A percentile compares a stretch with the other conserved stretches of the same genome.
These are phyloP conservation scores for Ascocoryne sarcoides DNA, from an alignment of 2,329 filamentous ascomycete species.

Conservation along the genomic window DNA sequence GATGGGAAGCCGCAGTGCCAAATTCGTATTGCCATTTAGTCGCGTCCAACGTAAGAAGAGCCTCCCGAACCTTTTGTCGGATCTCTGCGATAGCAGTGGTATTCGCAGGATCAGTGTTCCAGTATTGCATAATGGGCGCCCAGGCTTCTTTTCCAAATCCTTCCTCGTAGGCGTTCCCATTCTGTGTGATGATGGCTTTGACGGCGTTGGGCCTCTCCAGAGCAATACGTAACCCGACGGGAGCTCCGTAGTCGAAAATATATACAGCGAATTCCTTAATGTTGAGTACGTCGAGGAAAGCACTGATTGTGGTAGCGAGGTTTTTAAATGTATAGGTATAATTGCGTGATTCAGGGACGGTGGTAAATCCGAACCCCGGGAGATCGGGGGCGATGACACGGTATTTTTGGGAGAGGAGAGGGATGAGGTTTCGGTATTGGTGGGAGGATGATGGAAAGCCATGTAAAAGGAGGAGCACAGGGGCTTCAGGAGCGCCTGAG, in stretches of 20 bases:
- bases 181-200: slow-evolving; percentile 47
- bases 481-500: slow-evolving; percentile 26
- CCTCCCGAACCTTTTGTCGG: slow-evolving; percentile 8
- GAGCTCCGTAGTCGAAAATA: slow-evolving; percentile 56
- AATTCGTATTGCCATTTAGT: slow-evolving; percentile 20
- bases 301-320: slow-evolving; percentile 38
- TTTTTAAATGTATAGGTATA: slow-evolving; percentile 48
- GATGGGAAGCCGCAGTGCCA: too few relatives aligned
- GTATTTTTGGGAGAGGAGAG: slow-evolving; percentile 32
- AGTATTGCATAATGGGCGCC: slow-evolving; percentile 16
- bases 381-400: slow-evolving; percentile 47
- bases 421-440: slow-evolving; percentile 38
- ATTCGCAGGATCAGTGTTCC: slow-evolving; percentile 16
- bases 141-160: slow-evolving; percentile 36
- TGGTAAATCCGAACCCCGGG: slow-evolving; percentile 52
- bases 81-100: too few relatives aligned
- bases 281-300: slow-evolving; percentile 39
- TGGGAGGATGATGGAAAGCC: slow-evolving; percentile 38
- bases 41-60: slow-evolving; percentile 13
- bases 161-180: slow-evolving; percentile 52
- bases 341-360: slow-evolving; percentile 36
- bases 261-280: slow-evolving; percentile 45
- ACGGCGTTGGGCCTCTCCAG: slow-evolving; percentile 39
- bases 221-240: slow-evolving; percentile 44
- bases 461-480: slow-evolving; percentile 36